A percentile compares a stretch with the other conserved stretches of the same genome.
Evolutionary conservation across 441 rosid species (phyloP).

Genomic region (Sinapis alba): DNA sequence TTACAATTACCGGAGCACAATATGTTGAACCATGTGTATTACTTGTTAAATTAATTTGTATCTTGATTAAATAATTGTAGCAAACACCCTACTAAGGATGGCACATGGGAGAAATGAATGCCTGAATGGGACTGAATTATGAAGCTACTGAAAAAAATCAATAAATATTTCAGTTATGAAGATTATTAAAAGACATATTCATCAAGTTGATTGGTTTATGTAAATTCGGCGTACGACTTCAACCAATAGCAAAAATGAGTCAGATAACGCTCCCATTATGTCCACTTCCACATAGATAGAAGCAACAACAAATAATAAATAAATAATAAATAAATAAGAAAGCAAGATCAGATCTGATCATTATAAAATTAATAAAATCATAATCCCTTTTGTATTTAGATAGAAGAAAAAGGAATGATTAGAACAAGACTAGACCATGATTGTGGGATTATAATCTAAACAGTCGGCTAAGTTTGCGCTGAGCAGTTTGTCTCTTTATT

Average conservation of each 20-base stretch:
- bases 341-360: constrained; percentile 29
- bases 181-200: neutral
- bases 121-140: constrained; percentile 32
- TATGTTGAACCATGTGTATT: constrained; percentile 13
- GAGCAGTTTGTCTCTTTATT: constrained; percentile 50
- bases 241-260: constrained; percentile 15
- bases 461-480: constrained; percentile 73
- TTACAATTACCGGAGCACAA: constrained; percentile 23
- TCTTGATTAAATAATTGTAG: constrained; percentile 21
- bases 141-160: neutral
- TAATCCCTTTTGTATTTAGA: too few relatives aligned
- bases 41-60: constrained; percentile 7
- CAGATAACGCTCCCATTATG: constrained; percentile 27
- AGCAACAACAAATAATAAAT: neutral
- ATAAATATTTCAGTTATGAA: neutral
- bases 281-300: constrained; percentile 19
- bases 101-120: constrained; percentile 39
- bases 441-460: constrained; percentile 59
- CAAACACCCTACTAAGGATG: constrained; percentile 21
- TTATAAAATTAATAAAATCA: neutral
- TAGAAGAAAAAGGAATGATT: constrained; percentile 28
- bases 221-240: constrained; percentile 17
- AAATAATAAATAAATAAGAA: neutral
- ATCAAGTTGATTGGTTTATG: constrained; percentile 27
- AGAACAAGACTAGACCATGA: constrained; percentile 44